Evolutionary conservation across 176 grass and related monocot genomes (phyloP), one percentile per base, ranked within the genome.

Genomic region (Typha latifolia): DNA sequence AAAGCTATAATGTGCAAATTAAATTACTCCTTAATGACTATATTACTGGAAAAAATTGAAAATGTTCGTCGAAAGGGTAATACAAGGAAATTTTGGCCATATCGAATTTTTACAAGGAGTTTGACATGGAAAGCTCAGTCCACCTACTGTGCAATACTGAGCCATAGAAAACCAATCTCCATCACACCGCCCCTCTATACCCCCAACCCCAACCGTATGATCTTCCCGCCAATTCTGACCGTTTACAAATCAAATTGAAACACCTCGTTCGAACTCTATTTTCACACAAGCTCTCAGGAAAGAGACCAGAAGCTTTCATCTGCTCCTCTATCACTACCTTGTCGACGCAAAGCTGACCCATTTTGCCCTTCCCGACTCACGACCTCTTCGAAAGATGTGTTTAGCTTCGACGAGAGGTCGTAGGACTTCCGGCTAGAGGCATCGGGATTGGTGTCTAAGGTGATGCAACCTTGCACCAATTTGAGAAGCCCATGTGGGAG

Each of bases 271-370:
- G 0, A 19, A 34, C 48, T 59, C 71, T 64, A 3, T 51, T 34
- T 47, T 74, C 71, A 8, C 63, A 74, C 12, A 64, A 64, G 61
- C 71, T 52, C 61, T 29, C 71, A 22, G 16, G 48, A 48, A 74
- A 74, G 15, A 18, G 64, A 64, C 48, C 61, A 51, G 71, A 74
- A 16, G 71, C 43, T 27, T 34, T 12, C 61, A 51, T 8, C 26
- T 64, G 22, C 59, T 74, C 61, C 61, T 74, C 71, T 16, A 26
- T 23, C 4, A 49, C 55, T 20, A 15, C 14, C 26, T 16, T 23
- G 22, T 74, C 71, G 2, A 64, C 48, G 21, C 21, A 22, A 4
- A 74, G 26, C 5, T 20, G 23, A 8, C 47, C 47, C 47, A 4
- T 64, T 47, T 32, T 1, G 48, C 2, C 31, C 71, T 2, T 49